Percentiles rank a stretch among this genome's conserved stretches.
phyloP scores from a whole-genome alignment of 148 eudicot species.

The Camellia granthamiana region DNA sequence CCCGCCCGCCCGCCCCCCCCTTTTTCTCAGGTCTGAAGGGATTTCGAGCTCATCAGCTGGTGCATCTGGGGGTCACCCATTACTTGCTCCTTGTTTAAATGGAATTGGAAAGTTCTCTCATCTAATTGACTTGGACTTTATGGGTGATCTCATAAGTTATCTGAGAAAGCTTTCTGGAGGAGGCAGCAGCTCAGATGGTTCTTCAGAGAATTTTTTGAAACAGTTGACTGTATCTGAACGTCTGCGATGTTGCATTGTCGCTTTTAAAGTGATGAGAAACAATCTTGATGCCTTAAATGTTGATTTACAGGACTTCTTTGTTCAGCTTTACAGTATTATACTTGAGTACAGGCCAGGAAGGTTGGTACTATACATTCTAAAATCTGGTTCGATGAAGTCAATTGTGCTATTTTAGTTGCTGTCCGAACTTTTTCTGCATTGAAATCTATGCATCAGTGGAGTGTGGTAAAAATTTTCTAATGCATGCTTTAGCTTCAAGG shows the following conservation, averaged over 20 bases:
- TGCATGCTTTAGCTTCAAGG: not conserved
- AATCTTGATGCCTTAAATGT: conserved; percentile 94
- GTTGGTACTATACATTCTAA: conserved; percentile 33
- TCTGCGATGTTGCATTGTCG: conserved; percentile 87
- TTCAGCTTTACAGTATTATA: conserved; percentile 80
- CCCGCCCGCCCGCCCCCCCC: no score
- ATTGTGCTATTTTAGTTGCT: not conserved
- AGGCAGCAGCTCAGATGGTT: conserved; percentile 32
- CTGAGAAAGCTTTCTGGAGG: conserved; percentile 86
- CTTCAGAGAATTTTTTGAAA: conserved; percentile 28
- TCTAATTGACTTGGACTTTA: conserved; percentile 84
- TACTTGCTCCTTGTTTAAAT: conserved; percentile 80
- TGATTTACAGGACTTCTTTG: conserved; percentile 87
- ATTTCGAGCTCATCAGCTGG: conserved; percentile 24
- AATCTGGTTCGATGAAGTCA: not conserved
- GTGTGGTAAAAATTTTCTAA: not conserved
- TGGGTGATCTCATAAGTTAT: conserved; percentile 83
- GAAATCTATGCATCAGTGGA: not conserved
- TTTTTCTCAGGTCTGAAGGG: conserved; percentile 44
- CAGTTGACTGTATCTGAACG: conserved; percentile 76
- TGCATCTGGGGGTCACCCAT: conserved; percentile 53
- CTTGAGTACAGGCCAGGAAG: conserved; percentile 87
- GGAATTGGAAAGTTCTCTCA: conserved; percentile 91
- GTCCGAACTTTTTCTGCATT: not conserved
- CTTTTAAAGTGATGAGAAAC: conserved; percentile 90